phyloP scores from a whole-genome alignment of 148 eudicot genomes.

The Fagopyrum tataricum region DNA sequence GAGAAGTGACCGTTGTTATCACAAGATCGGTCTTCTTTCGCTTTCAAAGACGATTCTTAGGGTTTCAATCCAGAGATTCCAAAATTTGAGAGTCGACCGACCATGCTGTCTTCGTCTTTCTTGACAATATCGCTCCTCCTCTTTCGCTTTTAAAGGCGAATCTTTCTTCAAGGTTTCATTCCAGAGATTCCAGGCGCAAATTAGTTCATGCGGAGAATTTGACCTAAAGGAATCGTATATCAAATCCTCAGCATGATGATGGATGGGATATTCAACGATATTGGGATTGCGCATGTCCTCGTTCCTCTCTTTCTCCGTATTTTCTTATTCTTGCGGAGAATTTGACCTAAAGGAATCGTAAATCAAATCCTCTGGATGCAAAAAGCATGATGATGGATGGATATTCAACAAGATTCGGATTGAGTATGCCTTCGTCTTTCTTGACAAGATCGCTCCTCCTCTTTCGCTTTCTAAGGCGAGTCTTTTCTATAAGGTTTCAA shows the following conservation, averaged over 20 bases:
- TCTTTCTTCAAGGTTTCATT: background rate
- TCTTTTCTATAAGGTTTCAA: background rate
- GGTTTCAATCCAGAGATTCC: no score
- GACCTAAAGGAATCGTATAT: background rate
- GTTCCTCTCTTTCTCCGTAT: background rate
- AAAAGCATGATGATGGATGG: no score
- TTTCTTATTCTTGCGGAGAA: background rate
- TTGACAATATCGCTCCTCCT: slow-evolving; percentile 1
- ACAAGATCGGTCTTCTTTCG: no score
- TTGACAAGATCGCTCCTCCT: slow-evolving; percentile 2
- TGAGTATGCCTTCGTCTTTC: no score
- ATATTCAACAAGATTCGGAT: no score
- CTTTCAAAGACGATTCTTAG: no score
- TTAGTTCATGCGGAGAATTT: background rate
- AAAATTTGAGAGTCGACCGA: background rate
- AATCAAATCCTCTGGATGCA: no score
- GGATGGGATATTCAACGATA: slow-evolving; percentile 54
- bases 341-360: no score
- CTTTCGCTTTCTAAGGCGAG: background rate
- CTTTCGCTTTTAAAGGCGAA: background rate
- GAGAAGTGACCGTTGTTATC: no score
- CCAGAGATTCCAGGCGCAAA: background rate
- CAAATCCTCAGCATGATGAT: slow-evolving; percentile 23
- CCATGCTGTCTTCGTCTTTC: background rate
- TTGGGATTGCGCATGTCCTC: slow-evolving; percentile 71